Base-by-base conservation (phyloP, 208 protist genomes). In the Crithidia acanthocephali region DNA sequence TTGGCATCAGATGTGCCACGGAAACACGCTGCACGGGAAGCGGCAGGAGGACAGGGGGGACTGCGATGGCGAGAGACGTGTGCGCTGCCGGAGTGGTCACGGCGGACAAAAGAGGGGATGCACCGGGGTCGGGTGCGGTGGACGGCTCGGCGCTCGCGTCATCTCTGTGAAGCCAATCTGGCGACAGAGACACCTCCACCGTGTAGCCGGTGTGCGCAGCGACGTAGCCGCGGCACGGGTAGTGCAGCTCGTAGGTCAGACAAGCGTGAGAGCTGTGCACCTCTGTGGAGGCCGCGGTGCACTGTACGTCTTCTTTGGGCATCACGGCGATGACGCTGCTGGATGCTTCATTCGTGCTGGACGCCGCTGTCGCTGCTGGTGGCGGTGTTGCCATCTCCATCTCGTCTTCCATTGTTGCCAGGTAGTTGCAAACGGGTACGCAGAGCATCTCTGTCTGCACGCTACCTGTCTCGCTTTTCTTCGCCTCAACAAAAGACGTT, bases 161-260 rank as follows among this genome's bases (percentile, higher is more conserved):
- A 7, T 30, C 50, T 16, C 11, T 10, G 10, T 13, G 11, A 40
- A 40, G n/a, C 65, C 65, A 71, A 20, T 61, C 22, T 1, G 51
- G 53, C 22, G 32, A 25, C 18, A 71, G 65, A 0, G 32, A 2
- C 65, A 71, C 65, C 9, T 53, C 57, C 22, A 57, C 53, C 11
- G 51, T 53, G 37, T 71, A 71, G 8, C 53, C 65, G 20, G 25
- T 28, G 16, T 71, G 65, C 20, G 65, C 51, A 1, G 65, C 65
- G 9, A 53, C 53, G 53, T 60, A 53, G 9, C 35, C 42, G 2
- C 18, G 28, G 18, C 55, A 71, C 9, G 51, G 55, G 9, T 30
- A 37, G 13, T 22, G 20, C 16, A 71, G 44, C 53, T 71, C 65
- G 55, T 71, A 71, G 30, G 55, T 47, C 20, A 71, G 44, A 42